Evolutionary conservation across 768 basidiomycete species (phyloP), one percentile per base, ranked within the genome.

Genomic region (Collybia sordida): DNA sequence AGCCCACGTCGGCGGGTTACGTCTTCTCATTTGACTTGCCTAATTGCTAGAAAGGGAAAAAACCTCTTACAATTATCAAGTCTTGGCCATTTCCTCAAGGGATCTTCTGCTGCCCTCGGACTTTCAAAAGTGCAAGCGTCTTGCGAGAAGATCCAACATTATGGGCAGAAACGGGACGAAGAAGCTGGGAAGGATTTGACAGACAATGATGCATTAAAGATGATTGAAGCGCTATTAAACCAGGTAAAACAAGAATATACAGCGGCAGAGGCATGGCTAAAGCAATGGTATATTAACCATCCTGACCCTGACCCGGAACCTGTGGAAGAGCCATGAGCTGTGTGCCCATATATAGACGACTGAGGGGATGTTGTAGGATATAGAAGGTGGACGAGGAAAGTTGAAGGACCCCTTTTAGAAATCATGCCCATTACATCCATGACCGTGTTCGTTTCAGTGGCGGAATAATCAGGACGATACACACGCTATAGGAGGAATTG

Each of bases 61-160:
- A 79, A 94, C 56, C 79, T 96, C 8, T 56, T 60, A 8, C 64
- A 79, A 48, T 81, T 99, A 15, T 87, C 90, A 2, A 69, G 73
- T 15, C 77, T 88, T 8, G 97, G 95, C 0, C 96, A 99, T 70
- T 99, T 91, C 71, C 83, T 98, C 63, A 99, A 98, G 69, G 96
- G 96, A 41, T 98, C 95, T 2, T 96, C 94, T 11, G 95, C 95
- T 23, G 92, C 95, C 2, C 79, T 99, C 39, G 96, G 97, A 22
- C 81, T 95, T 24, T 70, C 71, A 50, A 81, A 81, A 55, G 94
- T 99, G 45, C 88, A 92, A 64, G 78, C 72, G 14, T 85, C 86
- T 21, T 98, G 96, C 73, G 93, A 93, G 67, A 80, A 81, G 68
- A 94, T 98, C 60, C 95, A 98, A 69, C 83, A 95, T 67, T 87